Percentiles rank a stretch among this genome's conserved stretches.
Conservation (phyloP, 106 monocot species). For the Dioscorea alata region DNA sequence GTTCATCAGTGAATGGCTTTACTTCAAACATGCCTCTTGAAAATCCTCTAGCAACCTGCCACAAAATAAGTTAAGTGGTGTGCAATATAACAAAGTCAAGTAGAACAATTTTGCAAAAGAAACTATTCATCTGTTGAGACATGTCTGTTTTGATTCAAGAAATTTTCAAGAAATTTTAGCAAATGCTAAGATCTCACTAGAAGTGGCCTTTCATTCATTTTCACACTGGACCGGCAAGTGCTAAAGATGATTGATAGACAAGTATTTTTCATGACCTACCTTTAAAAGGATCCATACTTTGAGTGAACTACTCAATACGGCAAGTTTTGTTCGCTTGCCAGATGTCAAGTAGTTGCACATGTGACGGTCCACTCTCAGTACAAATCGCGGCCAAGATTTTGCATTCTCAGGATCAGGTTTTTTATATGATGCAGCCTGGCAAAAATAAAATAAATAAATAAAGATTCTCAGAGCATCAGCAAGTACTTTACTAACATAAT, state of each 20-base stretch:
- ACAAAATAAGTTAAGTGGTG: too few species aligned
- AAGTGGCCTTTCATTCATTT: too few species aligned
- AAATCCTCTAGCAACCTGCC: constrained; percentile 81
- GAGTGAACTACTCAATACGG: constrained; percentile 71
- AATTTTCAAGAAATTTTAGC: too few species aligned
- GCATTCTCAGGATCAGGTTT: constrained; percentile 65
- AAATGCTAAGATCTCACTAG: too few species aligned
- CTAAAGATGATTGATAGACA: background rate
- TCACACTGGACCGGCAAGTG: too few species aligned
- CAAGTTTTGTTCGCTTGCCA: constrained; percentile 83
- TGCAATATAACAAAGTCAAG: background rate
- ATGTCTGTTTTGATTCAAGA: too few species aligned
- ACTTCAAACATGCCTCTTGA: constrained; percentile 79
- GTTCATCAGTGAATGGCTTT: constrained; percentile 54
- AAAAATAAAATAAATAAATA: background rate
- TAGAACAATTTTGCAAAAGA: too few species aligned
- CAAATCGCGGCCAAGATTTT: constrained; percentile 87
- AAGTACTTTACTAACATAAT: too few species aligned
- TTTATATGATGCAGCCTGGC: constrained; percentile 50
- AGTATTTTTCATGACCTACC: constrained; percentile 26
- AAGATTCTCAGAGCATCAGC: too few species aligned
- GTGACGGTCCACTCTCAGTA: constrained; percentile 74
- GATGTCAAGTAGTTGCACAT: constrained; percentile 94
- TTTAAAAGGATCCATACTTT: constrained; percentile 96
- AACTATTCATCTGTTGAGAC: too few species aligned